Conservation (phyloP, 148 eudicot species). For the Tetragonia tetragonoides region DNA sequence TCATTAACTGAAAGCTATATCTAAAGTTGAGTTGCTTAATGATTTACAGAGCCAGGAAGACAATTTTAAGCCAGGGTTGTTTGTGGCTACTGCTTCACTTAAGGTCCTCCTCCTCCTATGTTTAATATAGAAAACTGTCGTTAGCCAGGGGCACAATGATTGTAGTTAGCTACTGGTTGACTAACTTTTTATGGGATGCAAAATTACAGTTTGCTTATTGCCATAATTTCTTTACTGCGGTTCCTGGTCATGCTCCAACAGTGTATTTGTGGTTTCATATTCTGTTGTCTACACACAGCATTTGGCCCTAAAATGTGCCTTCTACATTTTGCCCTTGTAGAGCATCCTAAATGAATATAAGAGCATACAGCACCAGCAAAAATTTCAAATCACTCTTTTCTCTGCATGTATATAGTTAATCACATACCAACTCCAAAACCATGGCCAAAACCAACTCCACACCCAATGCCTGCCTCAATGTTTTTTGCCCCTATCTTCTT, state of each 20-base stretch:
- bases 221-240: no score
- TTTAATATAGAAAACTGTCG: background rate
- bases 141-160: no score
- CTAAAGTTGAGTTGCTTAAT: background rate
- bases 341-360: background rate
- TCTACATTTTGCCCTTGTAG: background rate
- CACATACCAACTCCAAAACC: conserved; percentile 94
- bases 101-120: conserved; percentile 1
- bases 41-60: background rate
- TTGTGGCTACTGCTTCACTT: background rate
- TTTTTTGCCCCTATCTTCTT: conserved; percentile 82
- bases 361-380: conserved; percentile 10
- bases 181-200: background rate
- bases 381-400: background rate
- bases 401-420: background rate
- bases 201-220: background rate
- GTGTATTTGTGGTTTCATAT: background rate
- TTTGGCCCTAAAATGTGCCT: background rate
- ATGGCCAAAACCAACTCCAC: conserved; percentile 98
- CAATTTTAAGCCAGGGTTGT: no score
- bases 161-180: background rate
- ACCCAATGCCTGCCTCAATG: conserved; percentile 85
- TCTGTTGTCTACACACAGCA: background rate
- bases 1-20: background rate
- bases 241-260: background rate